Base-by-base conservation (phyloP, 805 yeast genomes). In the Candida coleopterorum region DNA sequence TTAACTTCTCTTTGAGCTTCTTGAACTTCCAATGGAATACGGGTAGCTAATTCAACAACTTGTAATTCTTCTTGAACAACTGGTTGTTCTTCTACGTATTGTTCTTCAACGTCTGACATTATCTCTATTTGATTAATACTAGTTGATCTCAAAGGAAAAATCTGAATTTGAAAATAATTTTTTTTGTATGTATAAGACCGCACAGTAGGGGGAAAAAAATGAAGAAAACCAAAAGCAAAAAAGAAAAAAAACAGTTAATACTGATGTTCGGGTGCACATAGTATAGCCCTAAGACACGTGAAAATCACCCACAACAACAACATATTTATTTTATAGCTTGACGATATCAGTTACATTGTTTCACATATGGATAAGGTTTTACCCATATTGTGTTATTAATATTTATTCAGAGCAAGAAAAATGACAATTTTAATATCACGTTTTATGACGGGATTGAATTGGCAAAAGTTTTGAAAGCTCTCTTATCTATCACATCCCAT, bases 11-110 rank as follows among this genome's bases (percentile, higher is more conserved):
- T 82, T 70, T 90, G 87, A 73, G 95, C 97, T 68, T 81, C 84
- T 75, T 86, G 94, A 64, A 93, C 87, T 38, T 87, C 97, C 69
- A 82, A 87, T 74, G 98, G 97, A 68, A 93, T 88, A 62, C 90
- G 77, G 58, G 97, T 89, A 68, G 96, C 96, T 70, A 86, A 80
- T 65, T 79, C 85, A 62, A 80, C 85, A 53, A 77, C 74, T 72
- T 80, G 79, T 61, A 83, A 76, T 71, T 76, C 83, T 75, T 86
- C 94, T 68, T 84, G 82, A 68, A 84, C 85, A 68, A 82, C 85
- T 71, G 81, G 86, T 58, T 72, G 75, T 51, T 62, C 69, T 53
- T 68, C 57, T n/a, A n/a, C n/a, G 44, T 38, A 38, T 39, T 42
- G 43, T 44, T 46, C 50, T 77, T 79, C 84, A 66, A 75, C 85